Conservation (phyloP, 495 filamentous ascomycete species). For the Cercophora scortea region DNA sequence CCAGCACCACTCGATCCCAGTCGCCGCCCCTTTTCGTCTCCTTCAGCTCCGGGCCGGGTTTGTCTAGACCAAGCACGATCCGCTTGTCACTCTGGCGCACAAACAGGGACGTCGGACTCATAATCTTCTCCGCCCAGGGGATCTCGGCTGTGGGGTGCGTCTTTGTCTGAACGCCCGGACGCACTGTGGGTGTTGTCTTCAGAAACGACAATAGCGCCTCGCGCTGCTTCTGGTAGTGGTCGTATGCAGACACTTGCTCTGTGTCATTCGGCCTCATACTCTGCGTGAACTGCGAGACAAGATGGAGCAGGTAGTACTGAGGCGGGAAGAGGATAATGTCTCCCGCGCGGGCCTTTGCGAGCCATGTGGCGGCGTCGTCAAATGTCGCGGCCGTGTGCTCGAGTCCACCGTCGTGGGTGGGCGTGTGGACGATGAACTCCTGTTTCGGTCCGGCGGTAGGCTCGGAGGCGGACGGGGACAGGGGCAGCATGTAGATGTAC, state of each 20-base stretch:
- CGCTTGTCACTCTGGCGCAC: conserved; percentile 43
- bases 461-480: conserved; percentile 18
- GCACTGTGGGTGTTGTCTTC: conserved; percentile 24
- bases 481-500: conserved; percentile 90
- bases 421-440: conserved; percentile 42
- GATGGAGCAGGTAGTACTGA: conserved; percentile 69
- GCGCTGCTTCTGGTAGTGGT: conserved; percentile 47
- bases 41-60: conserved; percentile 64
- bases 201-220: conserved; percentile 52
- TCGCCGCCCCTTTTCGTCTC: conserved; percentile 58
- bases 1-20: conserved; percentile 62
- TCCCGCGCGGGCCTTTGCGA: conserved; percentile 48
- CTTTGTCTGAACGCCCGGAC: not conserved
- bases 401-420: conserved; percentile 74
- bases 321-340: conserved; percentile 86
- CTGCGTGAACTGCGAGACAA: conserved; percentile 56
- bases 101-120: conserved; percentile 58
- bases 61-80: conserved; percentile 58
- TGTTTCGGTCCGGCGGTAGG: not conserved
- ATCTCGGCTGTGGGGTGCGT: conserved; percentile 33
- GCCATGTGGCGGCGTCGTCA: conserved; percentile 59
- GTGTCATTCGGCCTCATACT: conserved; percentile 11
- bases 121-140: conserved; percentile 71
- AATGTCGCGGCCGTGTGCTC: conserved; percentile 83
- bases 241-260: conserved; percentile 9